These are phyloP conservation scores for Juglanconis oblonga DNA, from an alignment of 2,329 filamentous ascomycete species.

Conservation along the genomic window DNA sequence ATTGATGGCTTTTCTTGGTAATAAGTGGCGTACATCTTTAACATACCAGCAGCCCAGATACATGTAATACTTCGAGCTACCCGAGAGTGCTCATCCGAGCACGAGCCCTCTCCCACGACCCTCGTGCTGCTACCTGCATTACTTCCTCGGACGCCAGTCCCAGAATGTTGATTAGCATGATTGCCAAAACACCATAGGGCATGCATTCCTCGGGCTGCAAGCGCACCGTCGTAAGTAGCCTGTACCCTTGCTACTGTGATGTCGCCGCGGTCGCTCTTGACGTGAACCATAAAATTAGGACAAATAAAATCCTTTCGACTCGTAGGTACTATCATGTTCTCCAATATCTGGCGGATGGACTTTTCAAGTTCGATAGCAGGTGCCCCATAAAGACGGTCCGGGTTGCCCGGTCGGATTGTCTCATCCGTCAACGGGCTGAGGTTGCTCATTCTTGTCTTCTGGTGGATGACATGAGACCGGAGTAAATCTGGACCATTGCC, in stretches of 20 bases:
- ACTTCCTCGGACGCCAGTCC: too few relatives aligned
- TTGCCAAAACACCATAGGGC: neutral
- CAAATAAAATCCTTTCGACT: neutral
- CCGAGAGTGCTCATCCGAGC: neutral
- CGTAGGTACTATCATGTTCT: neutral
- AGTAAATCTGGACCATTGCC: neutral
- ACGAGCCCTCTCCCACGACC: too few relatives aligned
- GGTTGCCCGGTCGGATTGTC: neutral
- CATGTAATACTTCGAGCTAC: conserved; percentile 1
- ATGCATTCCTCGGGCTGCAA: neutral
- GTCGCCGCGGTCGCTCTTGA: neutral
- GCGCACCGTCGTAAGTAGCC: neutral
- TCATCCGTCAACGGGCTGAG: neutral
- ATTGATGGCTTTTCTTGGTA: too few relatives aligned
- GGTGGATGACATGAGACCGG: too few relatives aligned
- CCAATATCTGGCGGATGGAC: neutral
- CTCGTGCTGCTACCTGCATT: too few relatives aligned
- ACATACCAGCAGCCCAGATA: neutral
- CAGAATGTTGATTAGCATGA: too few relatives aligned
- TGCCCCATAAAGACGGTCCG: neutral
- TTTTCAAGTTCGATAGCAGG: neutral
- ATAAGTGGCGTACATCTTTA: too few relatives aligned
- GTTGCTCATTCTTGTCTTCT: too few relatives aligned
- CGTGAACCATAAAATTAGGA: neutral
- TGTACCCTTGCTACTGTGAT: neutral